Conservation (phyloP, 108 stramenopile genomes). For the Ochromonas danica region DNA sequence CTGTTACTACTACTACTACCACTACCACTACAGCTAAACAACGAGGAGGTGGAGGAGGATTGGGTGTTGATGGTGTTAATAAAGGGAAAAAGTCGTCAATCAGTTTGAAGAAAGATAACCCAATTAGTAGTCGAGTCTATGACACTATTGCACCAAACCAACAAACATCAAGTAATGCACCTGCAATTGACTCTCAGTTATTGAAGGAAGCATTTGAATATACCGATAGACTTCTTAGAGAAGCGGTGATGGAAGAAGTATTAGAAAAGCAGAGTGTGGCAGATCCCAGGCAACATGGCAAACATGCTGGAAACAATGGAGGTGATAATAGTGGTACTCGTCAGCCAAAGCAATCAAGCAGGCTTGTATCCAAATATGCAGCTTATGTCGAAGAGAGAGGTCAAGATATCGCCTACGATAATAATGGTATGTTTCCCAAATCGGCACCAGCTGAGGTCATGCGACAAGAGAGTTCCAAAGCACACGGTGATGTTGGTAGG, state of each 20-base stretch:
- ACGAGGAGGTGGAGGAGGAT: background rate
- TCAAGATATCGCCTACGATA: background rate
- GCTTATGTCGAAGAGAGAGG: background rate
- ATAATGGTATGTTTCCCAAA: background rate
- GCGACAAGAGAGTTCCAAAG: too few relatives aligned
- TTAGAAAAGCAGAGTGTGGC: background rate
- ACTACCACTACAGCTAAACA: background rate
- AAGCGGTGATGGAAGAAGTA: constrained; percentile 9
- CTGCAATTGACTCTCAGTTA: background rate
- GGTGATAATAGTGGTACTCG: background rate
- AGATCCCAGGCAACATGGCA: background rate
- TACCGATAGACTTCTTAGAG: background rate
- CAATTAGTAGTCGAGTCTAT: too few relatives aligned
- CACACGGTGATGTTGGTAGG: too few relatives aligned
- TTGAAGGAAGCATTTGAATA: constrained; percentile 13
- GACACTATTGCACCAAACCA: too few relatives aligned
- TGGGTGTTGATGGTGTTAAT: background rate
- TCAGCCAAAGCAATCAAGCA: background rate
- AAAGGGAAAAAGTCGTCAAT: background rate
- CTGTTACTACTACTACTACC: background rate
- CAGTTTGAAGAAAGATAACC: too few relatives aligned
- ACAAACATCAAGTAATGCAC: background rate
- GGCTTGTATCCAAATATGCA: too few relatives aligned
- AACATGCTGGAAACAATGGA: background rate
- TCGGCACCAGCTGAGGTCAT: background rate